Evolutionary conservation across 2,329 filamentous ascomycete species (phyloP).

Genomic region (Nectriaceae sp.): DNA sequence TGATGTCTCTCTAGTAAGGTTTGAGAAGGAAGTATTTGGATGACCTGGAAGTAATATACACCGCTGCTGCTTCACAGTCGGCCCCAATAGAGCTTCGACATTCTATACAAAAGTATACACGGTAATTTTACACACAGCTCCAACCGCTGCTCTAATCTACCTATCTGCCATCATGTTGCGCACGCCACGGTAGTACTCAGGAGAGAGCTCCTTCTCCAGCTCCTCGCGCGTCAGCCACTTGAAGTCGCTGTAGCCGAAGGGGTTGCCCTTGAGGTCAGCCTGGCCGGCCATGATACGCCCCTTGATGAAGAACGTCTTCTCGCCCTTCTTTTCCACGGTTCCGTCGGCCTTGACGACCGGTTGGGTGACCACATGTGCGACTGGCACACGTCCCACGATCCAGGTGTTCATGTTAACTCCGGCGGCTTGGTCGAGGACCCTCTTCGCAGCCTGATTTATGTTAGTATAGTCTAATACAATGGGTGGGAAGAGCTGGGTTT

Average conservation of each 20-base stretch:
- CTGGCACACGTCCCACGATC: constrained; percentile 87
- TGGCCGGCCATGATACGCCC: constrained; percentile 97
- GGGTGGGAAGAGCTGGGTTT: not conserved
- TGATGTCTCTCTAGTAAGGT: too few relatives aligned
- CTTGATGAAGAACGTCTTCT: constrained; percentile 96
- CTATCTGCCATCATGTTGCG: constrained; percentile 82
- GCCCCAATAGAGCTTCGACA: not conserved
- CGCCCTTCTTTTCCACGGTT: constrained; percentile 53
- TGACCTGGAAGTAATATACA: too few relatives aligned
- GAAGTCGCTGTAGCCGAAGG: constrained; percentile 76
- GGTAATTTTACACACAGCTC: constrained; percentile 31
- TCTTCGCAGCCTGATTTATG: constrained; percentile 70
- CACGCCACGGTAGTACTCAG: constrained; percentile 72
- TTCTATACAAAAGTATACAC: constrained; percentile 33
- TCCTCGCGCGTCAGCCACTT: constrained; percentile 93
- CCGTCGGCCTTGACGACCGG: constrained; percentile 48
- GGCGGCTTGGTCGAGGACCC: constrained; percentile 74
- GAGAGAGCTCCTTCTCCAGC: constrained; percentile 66
- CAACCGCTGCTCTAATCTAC: constrained; percentile 45
- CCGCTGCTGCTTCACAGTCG: too few relatives aligned
- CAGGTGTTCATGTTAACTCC: constrained; percentile 99
- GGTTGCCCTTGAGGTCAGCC: constrained; percentile 73
- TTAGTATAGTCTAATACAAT: constrained; percentile 13
- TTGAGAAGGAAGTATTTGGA: too few relatives aligned
- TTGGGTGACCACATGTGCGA: constrained; percentile 73